Evolutionary conservation across 129 eudicot species (phyloP).

Genomic region (Flaveria robusta): DNA sequence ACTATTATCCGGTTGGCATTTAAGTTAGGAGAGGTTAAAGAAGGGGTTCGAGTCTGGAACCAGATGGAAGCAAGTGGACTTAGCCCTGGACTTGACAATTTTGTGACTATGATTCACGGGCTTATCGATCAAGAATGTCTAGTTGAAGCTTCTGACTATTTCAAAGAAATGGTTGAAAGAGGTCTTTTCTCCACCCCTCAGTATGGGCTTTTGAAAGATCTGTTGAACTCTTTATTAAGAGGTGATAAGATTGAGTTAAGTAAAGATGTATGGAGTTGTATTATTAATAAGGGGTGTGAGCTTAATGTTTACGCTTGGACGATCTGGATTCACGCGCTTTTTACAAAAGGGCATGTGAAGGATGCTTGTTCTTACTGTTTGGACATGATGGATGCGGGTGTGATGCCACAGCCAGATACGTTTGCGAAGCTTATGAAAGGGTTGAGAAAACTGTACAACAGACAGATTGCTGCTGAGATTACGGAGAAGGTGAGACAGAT

Average conservation of each 20-base stretch:
- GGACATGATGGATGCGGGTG: slow-evolving; percentile 76
- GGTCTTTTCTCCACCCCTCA: slow-evolving; percentile 68
- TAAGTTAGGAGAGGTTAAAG: slow-evolving; percentile 72
- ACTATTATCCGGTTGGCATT: slow-evolving; percentile 60
- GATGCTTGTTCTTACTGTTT: slow-evolving; percentile 82
- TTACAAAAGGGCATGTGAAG: slow-evolving; percentile 66
- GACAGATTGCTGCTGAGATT: slow-evolving; percentile 76
- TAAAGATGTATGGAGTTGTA: slow-evolving; percentile 71
- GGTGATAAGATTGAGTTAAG: slow-evolving; percentile 60
- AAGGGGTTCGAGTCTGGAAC: slow-evolving; percentile 59
- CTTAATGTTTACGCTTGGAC: slow-evolving; percentile 78
- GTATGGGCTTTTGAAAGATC: slow-evolving; percentile 66
- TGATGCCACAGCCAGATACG: slow-evolving; percentile 85
- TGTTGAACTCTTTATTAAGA: slow-evolving; percentile 59
- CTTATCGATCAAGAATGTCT: slow-evolving; percentile 58
- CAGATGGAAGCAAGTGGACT: slow-evolving; percentile 56
- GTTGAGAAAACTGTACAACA: slow-evolving; percentile 57
- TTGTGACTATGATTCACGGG: slow-evolving; percentile 68
- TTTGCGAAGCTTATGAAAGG: slow-evolving; percentile 78
- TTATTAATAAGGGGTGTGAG: slow-evolving; percentile 65
- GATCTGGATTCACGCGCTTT: slow-evolving; percentile 81
- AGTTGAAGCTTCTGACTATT: slow-evolving; percentile 68
- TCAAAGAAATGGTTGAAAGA: slow-evolving; percentile 67
- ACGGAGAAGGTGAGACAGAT: slow-evolving; percentile 73
- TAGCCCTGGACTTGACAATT: slow-evolving; percentile 62